phyloP scores from a whole-genome alignment of 805 yeast species.

The Saccharomycopsis sp. region DNA sequence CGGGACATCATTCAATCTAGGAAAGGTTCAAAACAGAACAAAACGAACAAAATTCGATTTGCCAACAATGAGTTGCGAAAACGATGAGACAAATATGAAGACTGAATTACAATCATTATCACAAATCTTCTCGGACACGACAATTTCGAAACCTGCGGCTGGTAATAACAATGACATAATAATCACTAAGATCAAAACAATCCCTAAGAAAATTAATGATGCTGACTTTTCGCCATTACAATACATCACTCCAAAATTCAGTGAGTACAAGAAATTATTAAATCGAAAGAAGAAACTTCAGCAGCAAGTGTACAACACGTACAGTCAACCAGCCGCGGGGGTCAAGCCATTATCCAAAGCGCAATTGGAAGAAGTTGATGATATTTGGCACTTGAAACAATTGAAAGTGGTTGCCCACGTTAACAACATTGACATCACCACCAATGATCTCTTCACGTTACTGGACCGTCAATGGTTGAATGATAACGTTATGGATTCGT shows the following conservation, averaged over 20 bases:
- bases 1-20: too few relatives aligned
- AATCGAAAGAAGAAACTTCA: conserved; percentile 16
- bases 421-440: conserved; percentile 50
- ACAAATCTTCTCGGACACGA: neutral
- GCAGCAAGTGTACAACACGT: conserved; percentile 7
- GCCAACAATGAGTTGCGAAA: neutral
- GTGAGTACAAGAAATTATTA: conserved; percentile 15
- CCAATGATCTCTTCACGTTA: conserved; percentile 65
- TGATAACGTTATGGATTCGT: conserved; percentile 84
- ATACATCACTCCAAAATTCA: conserved; percentile 11
- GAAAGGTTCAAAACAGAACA: too few relatives aligned
- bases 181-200: conserved; percentile 4
- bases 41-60: neutral
- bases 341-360: conserved; percentile 6
- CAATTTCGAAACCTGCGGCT: neutral
- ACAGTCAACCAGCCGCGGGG: neutral
- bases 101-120: neutral
- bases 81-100: neutral
- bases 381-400: conserved; percentile 8
- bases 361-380: conserved; percentile 7
- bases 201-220: neutral
- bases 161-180: conserved; percentile 6
- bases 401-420: conserved; percentile 25
- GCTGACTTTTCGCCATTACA: neutral
- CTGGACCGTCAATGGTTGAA: conserved; percentile 76